Conservation (phyloP, 352 stramenopile genomes). For the Phytophthora crassamura region DNA sequence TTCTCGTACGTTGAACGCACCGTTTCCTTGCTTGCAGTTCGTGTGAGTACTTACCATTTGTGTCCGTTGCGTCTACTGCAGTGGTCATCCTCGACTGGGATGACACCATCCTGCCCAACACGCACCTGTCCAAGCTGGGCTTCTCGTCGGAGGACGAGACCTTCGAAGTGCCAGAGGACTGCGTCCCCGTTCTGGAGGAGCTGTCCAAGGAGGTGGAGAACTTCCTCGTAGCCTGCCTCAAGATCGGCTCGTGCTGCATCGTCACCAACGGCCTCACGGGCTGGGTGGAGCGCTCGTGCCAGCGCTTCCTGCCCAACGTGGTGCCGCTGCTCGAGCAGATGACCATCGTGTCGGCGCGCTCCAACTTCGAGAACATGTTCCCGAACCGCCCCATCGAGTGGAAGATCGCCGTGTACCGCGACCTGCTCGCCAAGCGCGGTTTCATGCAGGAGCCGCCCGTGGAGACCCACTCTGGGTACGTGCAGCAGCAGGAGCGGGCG, state of each 20-base stretch:
- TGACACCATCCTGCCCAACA: conserved; percentile 83
- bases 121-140: conserved; percentile 64
- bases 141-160: conserved; percentile 59
- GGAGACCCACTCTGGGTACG: conserved; percentile 25
- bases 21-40: not conserved
- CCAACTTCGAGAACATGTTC: conserved; percentile 65
- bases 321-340: conserved; percentile 62
- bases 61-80: conserved; percentile 17
- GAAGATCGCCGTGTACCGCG: conserved; percentile 79
- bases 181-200: conserved; percentile 36
- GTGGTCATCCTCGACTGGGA: conserved; percentile 87
- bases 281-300: conserved; percentile 80
- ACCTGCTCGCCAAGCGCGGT: conserved; percentile 52
- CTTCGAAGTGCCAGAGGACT: conserved; percentile 51
- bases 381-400: conserved; percentile 74
- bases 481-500: conserved; percentile 36
- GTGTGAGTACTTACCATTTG: conserved; percentile 2
- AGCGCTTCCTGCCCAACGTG: conserved; percentile 71
- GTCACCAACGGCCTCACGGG: conserved; percentile 75
- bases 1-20: conserved; percentile 27
- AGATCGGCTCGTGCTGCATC: conserved; percentile 58
- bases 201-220: conserved; percentile 45
- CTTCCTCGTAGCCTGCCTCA: conserved; percentile 62
- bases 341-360: conserved; percentile 72
- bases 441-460: conserved; percentile 28